Base-by-base conservation (phyloP, 192 early-diverging fungal genomes). In the Umbelopsis isabellina region DNA sequence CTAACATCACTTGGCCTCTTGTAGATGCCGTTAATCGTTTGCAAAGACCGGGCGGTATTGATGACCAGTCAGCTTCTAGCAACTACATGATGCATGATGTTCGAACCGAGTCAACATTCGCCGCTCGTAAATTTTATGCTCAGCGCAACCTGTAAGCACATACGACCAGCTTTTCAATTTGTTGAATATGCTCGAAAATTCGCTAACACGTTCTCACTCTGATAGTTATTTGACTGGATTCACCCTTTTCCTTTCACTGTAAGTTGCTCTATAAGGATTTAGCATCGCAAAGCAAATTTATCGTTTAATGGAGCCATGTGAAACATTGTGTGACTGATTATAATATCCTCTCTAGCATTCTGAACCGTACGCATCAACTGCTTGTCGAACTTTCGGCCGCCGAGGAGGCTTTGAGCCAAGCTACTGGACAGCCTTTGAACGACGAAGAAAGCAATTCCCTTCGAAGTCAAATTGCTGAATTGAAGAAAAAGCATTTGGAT, bases 181-280 rank as follows among this genome's bases (percentile, higher is more conserved):
- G 37, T 41, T 4, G 0, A 41, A 10, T 41, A 41, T 41, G 37
- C 37, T 41, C 37, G 27, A 41, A 41, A 41, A 41, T 5, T 27
- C n/a, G 6, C 49, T 50, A 50, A 33, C 20, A 15, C 27, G 16
- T 52, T 21, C 15, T 16, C 37, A 8, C 47, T 46, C 18, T 46
- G 7, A 23, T 72, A 84, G 83, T 72, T 84, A 88, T 22, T 67
- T 88, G 65, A 84, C 83, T 65, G 86, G 86, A 33, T 88, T 84
- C 68, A 88, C 86, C 10, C 68, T 88, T 5, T 88, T 88, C 73
- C 67, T 88, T 44, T 88, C 86, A 6, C 69, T 88, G 81, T 82
- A 80, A 74, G 78, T 69, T 69, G 11, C 0, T n/a, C 15, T 68
- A 7, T 3, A 15, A 10, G 3, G 33, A 45, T 47, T 11, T 27